Evolutionary conservation across 176 grass and related monocot species (phyloP).

Genomic region (Oryza officinalis): DNA sequence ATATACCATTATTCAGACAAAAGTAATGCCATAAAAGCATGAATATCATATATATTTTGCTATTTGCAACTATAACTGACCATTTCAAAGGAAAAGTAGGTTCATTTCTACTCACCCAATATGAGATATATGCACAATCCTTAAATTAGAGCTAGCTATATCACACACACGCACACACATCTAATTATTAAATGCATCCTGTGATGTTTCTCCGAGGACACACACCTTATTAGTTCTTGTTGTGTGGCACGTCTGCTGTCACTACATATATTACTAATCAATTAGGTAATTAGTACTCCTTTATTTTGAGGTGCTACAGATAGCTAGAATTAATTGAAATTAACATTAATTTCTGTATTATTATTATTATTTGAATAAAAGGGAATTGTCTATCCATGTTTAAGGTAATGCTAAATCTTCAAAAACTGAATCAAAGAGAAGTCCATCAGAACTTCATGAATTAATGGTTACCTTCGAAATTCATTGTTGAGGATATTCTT

Average conservation of each 20-base stretch:
- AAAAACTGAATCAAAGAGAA: background rate
- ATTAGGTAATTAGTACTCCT: background rate
- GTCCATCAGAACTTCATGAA: background rate
- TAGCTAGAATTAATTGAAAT: no score
- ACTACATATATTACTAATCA: no score
- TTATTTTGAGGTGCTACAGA: background rate
- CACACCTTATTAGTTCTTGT: background rate
- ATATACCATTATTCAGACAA: background rate
- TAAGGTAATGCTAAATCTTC: background rate
- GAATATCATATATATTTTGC: background rate
- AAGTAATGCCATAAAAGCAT: background rate
- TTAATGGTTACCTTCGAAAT: slow-evolving; percentile 35
- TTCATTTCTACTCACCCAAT: background rate
- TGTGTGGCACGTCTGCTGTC: background rate
- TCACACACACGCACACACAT: background rate
- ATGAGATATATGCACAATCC: background rate
- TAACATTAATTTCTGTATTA: background rate
- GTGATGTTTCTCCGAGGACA: background rate
- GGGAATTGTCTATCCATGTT: background rate
- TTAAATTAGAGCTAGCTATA: background rate
- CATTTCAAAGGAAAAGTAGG: background rate
- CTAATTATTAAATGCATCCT: background rate
- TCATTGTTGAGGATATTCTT: slow-evolving; percentile 44
- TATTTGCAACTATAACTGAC: no score
- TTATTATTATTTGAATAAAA: background rate